Conservation (phyloP, 2,329 filamentous ascomycete genomes). For the Delphinella strobiligena region DNA sequence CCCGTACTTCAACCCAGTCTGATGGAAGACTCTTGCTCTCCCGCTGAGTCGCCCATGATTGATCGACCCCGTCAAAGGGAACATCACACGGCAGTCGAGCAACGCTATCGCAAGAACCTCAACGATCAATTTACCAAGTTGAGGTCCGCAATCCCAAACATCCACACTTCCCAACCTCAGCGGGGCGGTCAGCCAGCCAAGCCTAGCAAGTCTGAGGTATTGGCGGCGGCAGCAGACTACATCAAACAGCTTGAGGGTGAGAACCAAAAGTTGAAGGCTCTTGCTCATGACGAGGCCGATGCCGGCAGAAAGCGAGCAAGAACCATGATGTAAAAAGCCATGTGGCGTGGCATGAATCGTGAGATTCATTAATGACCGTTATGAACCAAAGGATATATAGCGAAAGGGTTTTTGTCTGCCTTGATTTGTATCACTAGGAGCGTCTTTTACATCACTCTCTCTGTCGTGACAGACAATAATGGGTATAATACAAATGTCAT, state of each 20-base stretch:
- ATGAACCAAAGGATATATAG: neutral
- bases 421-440: too few relatives aligned
- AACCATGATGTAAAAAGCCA: neutral
- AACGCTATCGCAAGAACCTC: conserved; percentile 6
- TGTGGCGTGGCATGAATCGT: too few relatives aligned
- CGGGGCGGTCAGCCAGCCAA: conserved; percentile 3
- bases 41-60: neutral
- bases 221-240: conserved; percentile 4
- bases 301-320: neutral
- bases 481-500: too few relatives aligned
- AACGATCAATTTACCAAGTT: conserved; percentile 1
- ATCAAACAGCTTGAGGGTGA: conserved; percentile 6
- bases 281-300: neutral
- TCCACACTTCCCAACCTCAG: conserved; percentile 2
- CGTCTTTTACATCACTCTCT: too few relatives aligned
- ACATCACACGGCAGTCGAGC: conserved; percentile 5
- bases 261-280: conserved; percentile 1
- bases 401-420: too few relatives aligned
- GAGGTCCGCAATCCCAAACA: conserved; percentile 1
- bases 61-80: neutral
- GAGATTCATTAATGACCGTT: neutral
- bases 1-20: neutral
- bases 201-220: conserved; percentile 4
- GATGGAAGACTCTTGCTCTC: neutral
- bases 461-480: too few relatives aligned